These are phyloP conservation scores for Furcasterigmium sp. DNA, from an alignment of 2,329 filamentous ascomycete genomes.

Conservation along the genomic window DNA sequence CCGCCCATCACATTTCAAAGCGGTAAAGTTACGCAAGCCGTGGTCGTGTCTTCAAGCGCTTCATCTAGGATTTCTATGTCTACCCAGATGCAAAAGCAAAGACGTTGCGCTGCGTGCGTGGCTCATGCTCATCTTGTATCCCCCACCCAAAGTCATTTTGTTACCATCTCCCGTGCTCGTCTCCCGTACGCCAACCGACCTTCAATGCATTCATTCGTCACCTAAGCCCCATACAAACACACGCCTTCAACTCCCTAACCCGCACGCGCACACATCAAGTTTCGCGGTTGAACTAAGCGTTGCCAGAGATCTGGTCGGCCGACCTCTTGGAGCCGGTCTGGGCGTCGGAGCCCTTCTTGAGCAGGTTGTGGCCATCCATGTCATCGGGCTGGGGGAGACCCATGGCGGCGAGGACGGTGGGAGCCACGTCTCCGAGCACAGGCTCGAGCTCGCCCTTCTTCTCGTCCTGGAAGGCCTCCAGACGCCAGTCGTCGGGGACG, in stretches of 20 bases:
- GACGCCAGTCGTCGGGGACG: conserved; percentile 80
- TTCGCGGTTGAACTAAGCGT: conserved; percentile 1
- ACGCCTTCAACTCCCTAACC: neutral
- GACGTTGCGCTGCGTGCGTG: too few species aligned
- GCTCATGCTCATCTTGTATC: too few species aligned
- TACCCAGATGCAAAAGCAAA: too few species aligned
- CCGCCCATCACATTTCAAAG: too few species aligned
- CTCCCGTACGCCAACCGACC: neutral
- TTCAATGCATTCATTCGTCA: neutral
- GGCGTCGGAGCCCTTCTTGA: conserved; percentile 60
- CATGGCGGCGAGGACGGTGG: conserved; percentile 89
- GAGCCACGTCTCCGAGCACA: conserved; percentile 95
- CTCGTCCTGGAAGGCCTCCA: conserved; percentile 29
- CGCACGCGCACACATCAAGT: neutral
- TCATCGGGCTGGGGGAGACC: conserved; percentile 83
- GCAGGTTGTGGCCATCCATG: conserved; percentile 83
- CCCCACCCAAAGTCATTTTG: too few species aligned
- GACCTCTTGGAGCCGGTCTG: too few species aligned
- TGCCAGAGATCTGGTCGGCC: neutral
- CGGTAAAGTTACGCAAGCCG: too few species aligned
- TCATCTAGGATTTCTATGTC: too few species aligned
- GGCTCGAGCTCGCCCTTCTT: conserved; percentile 64
- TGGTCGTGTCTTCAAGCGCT: too few species aligned
- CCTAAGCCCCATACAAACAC: neutral
- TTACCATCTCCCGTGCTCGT: too few species aligned